Conservation (phyloP, 345 rosid species). For the Populus davidiana region DNA sequence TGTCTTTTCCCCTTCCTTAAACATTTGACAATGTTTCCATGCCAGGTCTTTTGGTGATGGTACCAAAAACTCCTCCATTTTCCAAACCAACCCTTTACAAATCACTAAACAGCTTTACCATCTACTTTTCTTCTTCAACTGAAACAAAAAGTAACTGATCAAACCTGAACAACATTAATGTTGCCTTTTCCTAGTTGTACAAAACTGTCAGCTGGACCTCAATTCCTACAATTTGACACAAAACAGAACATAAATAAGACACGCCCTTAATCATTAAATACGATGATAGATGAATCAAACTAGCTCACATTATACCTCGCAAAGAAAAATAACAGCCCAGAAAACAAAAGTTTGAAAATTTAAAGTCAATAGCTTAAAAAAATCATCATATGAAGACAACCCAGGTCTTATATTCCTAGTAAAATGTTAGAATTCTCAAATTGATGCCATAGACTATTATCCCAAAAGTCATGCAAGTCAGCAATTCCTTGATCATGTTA, state of each 20-base stretch:
- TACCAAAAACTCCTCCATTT: background rate
- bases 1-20: conserved; percentile 13
- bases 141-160: background rate
- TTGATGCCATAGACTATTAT: background rate
- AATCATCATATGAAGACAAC: background rate
- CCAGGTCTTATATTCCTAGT: background rate
- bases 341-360: background rate
- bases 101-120: background rate
- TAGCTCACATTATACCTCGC: background rate
- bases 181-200: background rate
- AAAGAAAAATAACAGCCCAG: background rate
- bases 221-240: background rate
- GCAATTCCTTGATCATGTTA: background rate
- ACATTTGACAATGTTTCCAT: conserved; percentile 21
- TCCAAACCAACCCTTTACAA: background rate
- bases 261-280: background rate
- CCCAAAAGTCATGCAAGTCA: background rate
- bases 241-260: background rate
- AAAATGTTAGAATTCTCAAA: background rate
- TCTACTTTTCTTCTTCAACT: background rate
- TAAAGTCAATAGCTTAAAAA: background rate
- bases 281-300: background rate
- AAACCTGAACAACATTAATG: background rate
- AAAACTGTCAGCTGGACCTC: background rate
- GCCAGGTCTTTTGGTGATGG: conserved; percentile 17